Conservation (phyloP, 345 rosid genomes). For the Aegle marmelos region DNA sequence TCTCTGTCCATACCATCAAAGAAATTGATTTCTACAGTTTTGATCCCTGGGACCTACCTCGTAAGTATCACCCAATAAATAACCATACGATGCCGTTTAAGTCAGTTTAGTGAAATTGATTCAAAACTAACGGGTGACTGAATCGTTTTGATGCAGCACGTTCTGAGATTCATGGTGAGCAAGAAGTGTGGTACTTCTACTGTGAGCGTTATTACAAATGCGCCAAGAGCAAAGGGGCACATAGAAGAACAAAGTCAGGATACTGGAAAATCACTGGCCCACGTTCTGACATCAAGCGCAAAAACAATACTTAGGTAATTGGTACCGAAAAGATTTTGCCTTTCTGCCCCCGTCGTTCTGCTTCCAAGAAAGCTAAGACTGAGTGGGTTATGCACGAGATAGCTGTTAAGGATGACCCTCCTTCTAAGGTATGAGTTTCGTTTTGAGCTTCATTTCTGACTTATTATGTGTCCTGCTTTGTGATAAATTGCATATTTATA, state of each 20-base stretch:
- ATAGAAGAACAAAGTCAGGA: slow-evolving; percentile 32
- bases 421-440: background rate
- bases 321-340: slow-evolving; percentile 43
- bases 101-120: too few species aligned
- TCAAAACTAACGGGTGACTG: background rate
- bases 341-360: slow-evolving; percentile 1
- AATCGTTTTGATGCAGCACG: background rate
- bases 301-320: slow-evolving; percentile 13
- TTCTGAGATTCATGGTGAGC: background rate
- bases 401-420: background rate
- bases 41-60: slow-evolving; percentile 27
- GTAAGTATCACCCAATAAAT: slow-evolving; percentile 11
- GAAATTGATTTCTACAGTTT: slow-evolving; percentile 1
- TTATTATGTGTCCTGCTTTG: too few species aligned
- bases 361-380: background rate
- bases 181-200: slow-evolving; percentile 32
- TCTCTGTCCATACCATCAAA: background rate
- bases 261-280: slow-evolving; percentile 45
- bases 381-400: slow-evolving; percentile 10
- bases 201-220: background rate
- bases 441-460: background rate
- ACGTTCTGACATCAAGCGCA: slow-evolving; percentile 14
- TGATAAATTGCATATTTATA: too few species aligned
- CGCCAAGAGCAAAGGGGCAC: background rate
- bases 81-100: too few species aligned